These are phyloP conservation scores for Mycena crocata DNA, from an alignment of 768 basidiomycete genomes.

Conservation along the genomic window DNA sequence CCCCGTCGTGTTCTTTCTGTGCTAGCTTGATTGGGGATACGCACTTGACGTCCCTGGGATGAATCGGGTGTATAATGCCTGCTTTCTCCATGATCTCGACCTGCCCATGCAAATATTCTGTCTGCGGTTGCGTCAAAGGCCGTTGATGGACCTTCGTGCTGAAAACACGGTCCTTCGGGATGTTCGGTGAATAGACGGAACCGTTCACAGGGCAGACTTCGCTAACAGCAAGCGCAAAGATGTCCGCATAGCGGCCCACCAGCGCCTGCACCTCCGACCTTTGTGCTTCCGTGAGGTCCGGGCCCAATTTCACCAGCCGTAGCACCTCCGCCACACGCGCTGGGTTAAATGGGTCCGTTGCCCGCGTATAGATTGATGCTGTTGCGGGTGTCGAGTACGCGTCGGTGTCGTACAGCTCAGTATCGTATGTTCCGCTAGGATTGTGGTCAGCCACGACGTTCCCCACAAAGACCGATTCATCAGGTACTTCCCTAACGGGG, in stretches of 20 bases:
- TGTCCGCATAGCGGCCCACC: conserved; percentile 48
- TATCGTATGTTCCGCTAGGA: neutral
- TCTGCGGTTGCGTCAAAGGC: conserved; percentile 45
- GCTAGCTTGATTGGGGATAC: conserved; percentile 47
- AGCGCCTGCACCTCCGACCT: conserved; percentile 34
- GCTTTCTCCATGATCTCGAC: conserved; percentile 50
- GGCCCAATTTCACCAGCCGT: conserved; percentile 19
- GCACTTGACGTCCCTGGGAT: conserved; percentile 47
- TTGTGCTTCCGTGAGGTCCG: conserved; percentile 43
- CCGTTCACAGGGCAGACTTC: conserved; percentile 48
- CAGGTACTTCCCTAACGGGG: conserved; percentile 1
- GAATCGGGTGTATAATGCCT: conserved; percentile 45
- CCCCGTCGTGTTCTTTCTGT: conserved; percentile 47
- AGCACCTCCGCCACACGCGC: neutral
- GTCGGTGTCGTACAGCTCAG: neutral
- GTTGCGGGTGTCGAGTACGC: neutral
- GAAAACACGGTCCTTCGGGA: conserved; percentile 43
- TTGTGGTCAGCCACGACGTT: neutral
- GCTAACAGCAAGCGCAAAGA: conserved; percentile 50
- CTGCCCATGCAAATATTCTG: conserved; percentile 41
- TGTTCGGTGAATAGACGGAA: conserved; percentile 45
- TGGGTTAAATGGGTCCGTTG: neutral
- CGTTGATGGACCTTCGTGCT: conserved; percentile 44
- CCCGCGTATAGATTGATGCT: neutral
- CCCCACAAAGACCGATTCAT: conserved; percentile 25